phyloP scores from a whole-genome alignment of 495 filamentous ascomycete species.

The Xylaria grammica region DNA sequence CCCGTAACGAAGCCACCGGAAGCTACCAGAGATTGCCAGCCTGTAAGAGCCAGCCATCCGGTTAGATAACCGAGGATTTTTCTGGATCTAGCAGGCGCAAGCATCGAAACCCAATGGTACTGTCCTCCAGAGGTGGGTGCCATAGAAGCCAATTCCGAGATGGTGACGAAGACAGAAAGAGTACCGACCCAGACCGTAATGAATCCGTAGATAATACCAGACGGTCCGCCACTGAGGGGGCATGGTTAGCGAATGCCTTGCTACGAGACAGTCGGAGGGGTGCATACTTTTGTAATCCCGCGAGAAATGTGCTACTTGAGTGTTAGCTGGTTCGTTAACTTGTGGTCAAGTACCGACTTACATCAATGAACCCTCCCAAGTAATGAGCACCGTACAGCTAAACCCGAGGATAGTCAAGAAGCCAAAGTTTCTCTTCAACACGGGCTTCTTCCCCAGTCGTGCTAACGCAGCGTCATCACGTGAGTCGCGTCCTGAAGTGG shows the following conservation, averaged over 20 bases:
- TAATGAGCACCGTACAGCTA: conserved; percentile 50
- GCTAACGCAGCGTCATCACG: conserved; percentile 51
- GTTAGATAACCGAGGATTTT: conserved; percentile 64
- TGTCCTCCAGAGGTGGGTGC: conserved; percentile 35
- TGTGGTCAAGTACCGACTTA: conserved; percentile 13
- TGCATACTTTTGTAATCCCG: conserved; percentile 24
- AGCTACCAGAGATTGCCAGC: conserved; percentile 64
- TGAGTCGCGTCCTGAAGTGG: neutral
- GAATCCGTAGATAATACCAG: conserved; percentile 38
- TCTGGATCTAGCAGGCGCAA: conserved; percentile 56
- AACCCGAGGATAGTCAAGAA: conserved; percentile 52
- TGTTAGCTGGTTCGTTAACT: neutral
- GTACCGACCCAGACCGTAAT: conserved; percentile 35
- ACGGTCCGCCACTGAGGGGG: conserved; percentile 34
- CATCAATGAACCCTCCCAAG: conserved; percentile 46
- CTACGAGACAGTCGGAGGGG: neutral
- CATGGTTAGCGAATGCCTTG: neutral
- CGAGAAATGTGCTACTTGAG: conserved; percentile 12
- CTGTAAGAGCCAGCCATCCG: conserved; percentile 63
- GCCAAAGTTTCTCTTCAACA: conserved; percentile 54
- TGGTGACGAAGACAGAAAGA: conserved; percentile 28
- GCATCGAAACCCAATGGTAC: conserved; percentile 61
- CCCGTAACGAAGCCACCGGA: conserved; percentile 58
- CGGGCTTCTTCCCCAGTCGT: conserved; percentile 57
- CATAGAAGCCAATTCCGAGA: conserved; percentile 40